Evolutionary conservation across 495 filamentous ascomycete species (phyloP).

Genomic region (Neurospora intermedia): DNA sequence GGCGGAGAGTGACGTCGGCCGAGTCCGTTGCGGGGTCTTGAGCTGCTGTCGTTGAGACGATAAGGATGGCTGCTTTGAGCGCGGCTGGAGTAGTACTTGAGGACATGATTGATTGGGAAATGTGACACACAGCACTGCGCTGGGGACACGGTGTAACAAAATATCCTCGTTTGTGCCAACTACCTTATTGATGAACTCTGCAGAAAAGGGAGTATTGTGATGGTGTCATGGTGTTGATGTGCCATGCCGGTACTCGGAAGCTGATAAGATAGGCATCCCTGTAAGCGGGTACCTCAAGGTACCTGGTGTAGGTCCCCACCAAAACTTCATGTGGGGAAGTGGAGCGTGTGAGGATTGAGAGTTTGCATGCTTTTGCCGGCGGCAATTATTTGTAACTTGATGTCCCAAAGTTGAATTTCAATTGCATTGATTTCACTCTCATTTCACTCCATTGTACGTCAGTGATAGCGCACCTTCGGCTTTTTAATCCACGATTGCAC

Average conservation of each 20-base stretch:
- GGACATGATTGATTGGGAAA: background rate
- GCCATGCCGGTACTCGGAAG: background rate
- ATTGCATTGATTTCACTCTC: background rate
- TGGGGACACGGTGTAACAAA: background rate
- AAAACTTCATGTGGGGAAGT: background rate
- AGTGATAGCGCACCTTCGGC: background rate
- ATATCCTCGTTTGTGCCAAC: background rate
- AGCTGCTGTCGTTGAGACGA: slow-evolving; percentile 89
- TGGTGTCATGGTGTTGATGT: background rate
- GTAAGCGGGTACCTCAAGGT: background rate
- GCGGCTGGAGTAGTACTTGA: slow-evolving; percentile 18
- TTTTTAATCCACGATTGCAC: background rate
- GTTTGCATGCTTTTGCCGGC: background rate
- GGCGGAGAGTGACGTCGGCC: slow-evolving; percentile 49
- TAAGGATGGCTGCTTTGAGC: slow-evolving; percentile 62
- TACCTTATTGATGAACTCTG: background rate
- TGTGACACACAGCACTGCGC: background rate
- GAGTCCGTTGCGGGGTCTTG: slow-evolving; percentile 71
- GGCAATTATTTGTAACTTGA: background rate
- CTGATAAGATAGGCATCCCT: background rate
- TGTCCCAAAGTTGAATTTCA: background rate
- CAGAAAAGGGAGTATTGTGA: background rate
- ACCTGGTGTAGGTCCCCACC: too few species aligned
- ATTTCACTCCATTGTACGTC: background rate
- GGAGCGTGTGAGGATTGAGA: background rate